Evolutionary conservation across 2,329 filamentous ascomycete genomes (phyloP).

Genomic region (Pseudogymnoascus sp.): DNA sequence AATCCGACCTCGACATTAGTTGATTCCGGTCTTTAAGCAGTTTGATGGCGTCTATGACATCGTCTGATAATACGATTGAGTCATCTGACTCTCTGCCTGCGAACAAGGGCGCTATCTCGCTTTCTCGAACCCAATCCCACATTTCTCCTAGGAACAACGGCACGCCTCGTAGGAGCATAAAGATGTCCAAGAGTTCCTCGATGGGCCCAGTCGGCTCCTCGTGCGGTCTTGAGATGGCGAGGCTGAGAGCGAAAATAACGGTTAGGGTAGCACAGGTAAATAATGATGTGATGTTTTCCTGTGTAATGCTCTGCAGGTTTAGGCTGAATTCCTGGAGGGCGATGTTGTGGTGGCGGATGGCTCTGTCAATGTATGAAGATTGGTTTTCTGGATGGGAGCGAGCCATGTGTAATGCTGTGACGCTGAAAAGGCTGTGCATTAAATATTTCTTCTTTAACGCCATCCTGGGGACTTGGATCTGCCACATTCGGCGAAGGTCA

Average conservation of each 20-base stretch:
- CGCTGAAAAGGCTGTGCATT: conserved; percentile 12
- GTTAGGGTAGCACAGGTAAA: conserved; percentile 15
- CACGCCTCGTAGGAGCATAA: background rate
- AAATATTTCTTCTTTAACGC: conserved; percentile 14
- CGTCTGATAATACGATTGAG: background rate
- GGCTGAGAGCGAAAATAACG: background rate
- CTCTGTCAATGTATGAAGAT: conserved; percentile 6
- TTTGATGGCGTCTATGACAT: background rate
- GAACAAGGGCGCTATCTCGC: background rate
- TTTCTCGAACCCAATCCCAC: background rate
- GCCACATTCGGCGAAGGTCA: conserved; percentile 8
- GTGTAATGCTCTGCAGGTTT: conserved; percentile 4
- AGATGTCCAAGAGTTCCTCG: background rate
- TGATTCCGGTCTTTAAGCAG: background rate
- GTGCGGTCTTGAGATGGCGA: background rate
- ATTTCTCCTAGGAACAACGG: background rate
- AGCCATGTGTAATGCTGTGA: conserved; percentile 15
- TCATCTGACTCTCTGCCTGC: background rate
- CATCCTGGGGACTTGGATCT: conserved; percentile 11
- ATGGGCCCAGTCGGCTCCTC: background rate
- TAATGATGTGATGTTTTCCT: conserved; percentile 11
- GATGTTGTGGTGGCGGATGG: conserved; percentile 12
- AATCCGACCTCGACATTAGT: background rate
- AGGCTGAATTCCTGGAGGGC: conserved; percentile 8
- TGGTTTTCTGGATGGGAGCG: conserved; percentile 6